Evolutionary conservation across 129 eudicot species (phyloP).

Genomic region (Flaveria brownii): DNA sequence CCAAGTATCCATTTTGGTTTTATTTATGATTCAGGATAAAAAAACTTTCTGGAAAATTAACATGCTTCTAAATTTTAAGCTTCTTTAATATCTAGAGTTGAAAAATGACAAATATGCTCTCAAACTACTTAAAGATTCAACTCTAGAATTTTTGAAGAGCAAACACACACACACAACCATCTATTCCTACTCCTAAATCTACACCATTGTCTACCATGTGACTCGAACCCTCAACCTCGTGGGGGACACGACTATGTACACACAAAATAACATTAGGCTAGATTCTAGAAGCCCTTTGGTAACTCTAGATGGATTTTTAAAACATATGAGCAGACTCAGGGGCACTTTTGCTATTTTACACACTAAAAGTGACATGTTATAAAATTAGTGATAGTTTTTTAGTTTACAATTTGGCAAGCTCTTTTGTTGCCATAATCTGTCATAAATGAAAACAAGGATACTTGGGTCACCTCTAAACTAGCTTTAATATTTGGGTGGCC

Average conservation of each 20-base stretch:
- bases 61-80: neutral
- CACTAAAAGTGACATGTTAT: neutral
- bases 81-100: neutral
- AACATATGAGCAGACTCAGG: neutral
- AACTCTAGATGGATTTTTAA: conserved; percentile 1
- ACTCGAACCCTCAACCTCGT: too few species aligned
- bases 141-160: too few species aligned
- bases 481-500: neutral
- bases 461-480: neutral
- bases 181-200: too few species aligned
- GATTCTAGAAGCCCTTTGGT: too few species aligned
- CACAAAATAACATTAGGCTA: too few species aligned
- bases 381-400: neutral
- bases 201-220: too few species aligned
- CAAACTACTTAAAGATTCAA: too few species aligned
- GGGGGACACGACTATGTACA: too few species aligned
- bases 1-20: neutral
- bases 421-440: neutral
- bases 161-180: too few species aligned
- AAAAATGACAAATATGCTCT: neutral
- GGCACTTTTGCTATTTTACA: neutral
- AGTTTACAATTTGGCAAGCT: neutral
- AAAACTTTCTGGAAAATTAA: neutral
- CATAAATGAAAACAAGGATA: neutral
- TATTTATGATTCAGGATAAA: neutral